Base-by-base conservation (phyloP, 805 yeast species). In the Yamadazyma endophytica region DNA sequence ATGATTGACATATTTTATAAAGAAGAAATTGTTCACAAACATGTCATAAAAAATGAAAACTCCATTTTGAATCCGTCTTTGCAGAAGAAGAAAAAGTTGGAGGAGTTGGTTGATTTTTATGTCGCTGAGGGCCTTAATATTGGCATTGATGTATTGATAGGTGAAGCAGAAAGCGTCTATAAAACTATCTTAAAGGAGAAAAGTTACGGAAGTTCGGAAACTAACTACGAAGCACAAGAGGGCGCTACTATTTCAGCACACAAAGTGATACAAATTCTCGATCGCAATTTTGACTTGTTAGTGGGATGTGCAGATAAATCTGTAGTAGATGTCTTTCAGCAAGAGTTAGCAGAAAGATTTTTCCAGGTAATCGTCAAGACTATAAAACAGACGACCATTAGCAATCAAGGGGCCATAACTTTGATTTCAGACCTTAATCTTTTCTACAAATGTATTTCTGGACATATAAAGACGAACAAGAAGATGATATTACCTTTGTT, bases 41-140 rank as follows among this genome's bases (percentile, higher is more conserved):
- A 66, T 26, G 68, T 86, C 14, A 76, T 87, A 17, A 78, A 80
- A 44, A 74, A 78, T 33, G 83, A 81, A 40, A 70, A 73, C 36
- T 95, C 92, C 39, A 85, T 89, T 47, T 66, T 87, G 32, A 79
- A 85, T 37, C 81, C 80, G 5, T 73, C 90, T 6, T 75, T 87
- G 29, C 85, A 81, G 46, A 74, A 79, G 23, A 94, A 92, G 50
- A 84, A 87, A 49, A 73, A 73, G 36, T 75, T 92, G 39, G 98
- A 92, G 49, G 76, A 76, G 6, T 64, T 77, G 58, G 72, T 92
- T 8, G 98, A 92, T 55, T 85, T 78, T 32, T 82, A 73, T 50
- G 96, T 92, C 13, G 98, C 97, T 0, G 84, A 83, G 48, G 98
- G 98, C 0, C 67, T 92, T 18, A 89, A 87, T 47, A 73, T 83